Evolutionary conservation across 768 basidiomycete species (phyloP), one percentile per base, ranked within the genome.

Genomic region (Serpula lacrymans): DNA sequence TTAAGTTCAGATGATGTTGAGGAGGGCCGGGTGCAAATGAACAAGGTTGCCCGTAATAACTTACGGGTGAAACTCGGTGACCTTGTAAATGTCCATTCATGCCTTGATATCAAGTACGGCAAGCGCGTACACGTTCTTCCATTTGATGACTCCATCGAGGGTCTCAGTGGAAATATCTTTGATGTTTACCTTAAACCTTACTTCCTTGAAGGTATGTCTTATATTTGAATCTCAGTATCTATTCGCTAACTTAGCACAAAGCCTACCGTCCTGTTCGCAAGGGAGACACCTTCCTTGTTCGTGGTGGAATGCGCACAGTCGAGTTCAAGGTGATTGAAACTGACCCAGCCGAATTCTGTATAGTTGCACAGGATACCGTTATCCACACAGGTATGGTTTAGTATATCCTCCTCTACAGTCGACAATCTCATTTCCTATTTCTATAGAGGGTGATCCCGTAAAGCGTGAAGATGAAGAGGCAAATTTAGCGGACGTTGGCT

Each of bases 21-120:
- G 54, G 96, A 98, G 66, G 95, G 96, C 43, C 89, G 90, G 61
- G 94, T 99, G 48, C 94, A 96, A 56, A 71, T 99, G 69, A 99
- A 99, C 83, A 98, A 98, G 67, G 96, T 99, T 25, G 96, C 96
- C n/a, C 90, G 96, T 43, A 95, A 97, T 72, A 98, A 99, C 69
- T 69, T 98, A 34, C 89, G 95, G 41, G 91, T 98, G 53, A 98
- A 97, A 72, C 83, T 98, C 30, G 95, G 89, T 30, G 96, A 99
- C 64, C 76, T 98, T 41, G 92, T 92, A 60, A 89, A 88, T 47
- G 93, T 99, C 1, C 94, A 98, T 64, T 82, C 90, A 55, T 97
- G 94, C 61, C 78, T 86, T 45, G 95, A 98, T 57, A 97, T 98
- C 75, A 96, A 97, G 68, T 99, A 99, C 63, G 96, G 96, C 50